These are phyloP conservation scores for Chalciporus pseudorubinellus DNA, from an alignment of 768 basidiomycete species.

Conservation along the genomic window DNA sequence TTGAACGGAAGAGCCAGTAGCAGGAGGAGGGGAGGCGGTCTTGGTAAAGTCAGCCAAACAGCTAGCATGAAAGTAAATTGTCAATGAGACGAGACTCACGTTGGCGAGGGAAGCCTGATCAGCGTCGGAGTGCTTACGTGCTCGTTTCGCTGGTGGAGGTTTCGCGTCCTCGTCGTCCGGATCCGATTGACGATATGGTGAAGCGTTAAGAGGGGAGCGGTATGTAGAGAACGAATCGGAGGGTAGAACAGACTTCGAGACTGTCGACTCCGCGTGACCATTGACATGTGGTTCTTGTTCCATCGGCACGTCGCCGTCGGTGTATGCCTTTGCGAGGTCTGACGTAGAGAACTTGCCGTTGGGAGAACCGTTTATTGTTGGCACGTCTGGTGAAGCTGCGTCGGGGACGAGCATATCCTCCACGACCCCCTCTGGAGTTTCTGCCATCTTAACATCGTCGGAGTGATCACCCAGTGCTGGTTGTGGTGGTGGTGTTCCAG, in stretches of 20 bases:
- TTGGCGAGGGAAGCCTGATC: conserved; percentile 72
- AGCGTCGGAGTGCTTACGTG: conserved; percentile 72
- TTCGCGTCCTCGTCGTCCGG: conserved; percentile 47
- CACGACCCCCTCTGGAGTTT: conserved; percentile 21
- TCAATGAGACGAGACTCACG: conserved; percentile 61
- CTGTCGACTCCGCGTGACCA: conserved; percentile 17
- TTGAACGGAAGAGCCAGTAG: conserved; percentile 41
- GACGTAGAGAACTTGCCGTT: conserved; percentile 35
- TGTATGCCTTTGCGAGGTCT: conserved; percentile 20
- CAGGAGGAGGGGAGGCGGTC: conserved; percentile 76
- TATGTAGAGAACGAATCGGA: conserved; percentile 34
- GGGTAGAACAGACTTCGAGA: conserved; percentile 16
- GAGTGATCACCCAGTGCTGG: conserved; percentile 43
- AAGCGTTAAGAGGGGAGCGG: conserved; percentile 34
- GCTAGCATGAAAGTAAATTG: conserved; percentile 25
- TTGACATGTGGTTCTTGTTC: conserved; percentile 23
- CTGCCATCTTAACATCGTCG: conserved; percentile 59
- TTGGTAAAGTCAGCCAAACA: conserved; percentile 30
- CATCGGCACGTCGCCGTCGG: conserved; percentile 34
- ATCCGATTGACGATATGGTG: conserved; percentile 28
- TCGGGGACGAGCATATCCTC: conserved; percentile 15
- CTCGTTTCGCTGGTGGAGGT: conserved; percentile 82
- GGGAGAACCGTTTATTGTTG: conserved; percentile 4
- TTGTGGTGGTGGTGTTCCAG: conserved; percentile 47
- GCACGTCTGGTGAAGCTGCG: conserved; percentile 11